Evolutionary conservation across 495 filamentous ascomycete genomes (phyloP).

Genomic region (Penicillium flavigenum): DNA sequence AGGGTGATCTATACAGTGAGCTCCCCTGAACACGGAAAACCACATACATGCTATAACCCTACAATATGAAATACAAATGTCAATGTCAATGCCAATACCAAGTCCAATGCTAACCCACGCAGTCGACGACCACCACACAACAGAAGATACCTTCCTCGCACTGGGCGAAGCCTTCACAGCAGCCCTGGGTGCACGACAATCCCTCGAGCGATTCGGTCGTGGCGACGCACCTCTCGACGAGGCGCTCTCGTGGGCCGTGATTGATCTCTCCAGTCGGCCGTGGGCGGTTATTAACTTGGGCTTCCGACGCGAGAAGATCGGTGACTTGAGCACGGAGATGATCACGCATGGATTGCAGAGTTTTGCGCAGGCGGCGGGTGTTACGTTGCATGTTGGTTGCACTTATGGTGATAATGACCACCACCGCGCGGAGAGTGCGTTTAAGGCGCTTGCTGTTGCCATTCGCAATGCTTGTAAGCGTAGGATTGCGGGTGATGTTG

Average conservation of each 20-base stretch:
- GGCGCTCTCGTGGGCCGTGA: constrained; percentile 87
- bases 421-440: constrained; percentile 93
- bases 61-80: background rate
- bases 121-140: constrained; percentile 99
- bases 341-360: constrained; percentile 91
- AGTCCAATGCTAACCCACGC: background rate
- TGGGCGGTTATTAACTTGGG: constrained; percentile 79
- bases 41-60: background rate
- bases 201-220: constrained; percentile 83
- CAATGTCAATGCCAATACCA: background rate
- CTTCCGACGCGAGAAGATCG: constrained; percentile 85
- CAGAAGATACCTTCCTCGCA: constrained; percentile 92
- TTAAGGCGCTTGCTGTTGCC: constrained; percentile 92
- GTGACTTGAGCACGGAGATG: constrained; percentile 93
- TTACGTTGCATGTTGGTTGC: constrained; percentile 92
- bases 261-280: constrained; percentile 90
- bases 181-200: constrained; percentile 71
- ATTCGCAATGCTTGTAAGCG: constrained; percentile 69
- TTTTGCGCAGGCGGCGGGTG: constrained; percentile 86
- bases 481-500: constrained; percentile 68
- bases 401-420: constrained; percentile 90
- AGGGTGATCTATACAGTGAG: constrained; percentile 88
- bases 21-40: constrained; percentile 11
- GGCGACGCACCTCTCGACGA: constrained; percentile 94
- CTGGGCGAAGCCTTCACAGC: constrained; percentile 80